Evolutionary conservation across 176 grass and related monocot species (phyloP), one percentile per base, ranked within the genome.

Genomic region (Elaeis guineensis): DNA sequence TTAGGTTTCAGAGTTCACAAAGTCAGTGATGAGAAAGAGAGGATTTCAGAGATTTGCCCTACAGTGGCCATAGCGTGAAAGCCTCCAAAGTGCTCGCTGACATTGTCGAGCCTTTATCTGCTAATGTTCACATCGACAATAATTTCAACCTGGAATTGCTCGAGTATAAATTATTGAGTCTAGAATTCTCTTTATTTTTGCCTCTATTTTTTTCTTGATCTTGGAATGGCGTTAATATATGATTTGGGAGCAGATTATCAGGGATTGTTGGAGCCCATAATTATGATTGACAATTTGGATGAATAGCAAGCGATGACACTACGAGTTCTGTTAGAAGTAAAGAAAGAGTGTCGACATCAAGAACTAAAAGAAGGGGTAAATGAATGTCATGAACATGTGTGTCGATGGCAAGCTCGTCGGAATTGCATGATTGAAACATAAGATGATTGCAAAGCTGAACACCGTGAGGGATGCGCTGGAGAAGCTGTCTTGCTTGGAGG

Each of bases 11-110:
- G 32, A 86, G 17, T 95, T 95, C 77, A 73, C 68, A 28, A 63
- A 72, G 0, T 67, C 69, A 20, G 73, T 89, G 60, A 72, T 75
- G 63, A 69, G 62, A 23, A 23, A 68, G 85, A 89, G 58, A 80
- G 52, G 64, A 78, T 21, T 53, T 77, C 60, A 65, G 39, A 25
- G 17, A 21, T 49, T 7, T 51, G n/a, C 55, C 23, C 3, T 82
- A 83, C 55, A 78, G 89, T 35, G 90, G 85, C 21, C 71, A 50
- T 53, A 66, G 69, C 12, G 35, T 72, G 30, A 83, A 83, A 53
- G 82, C 90, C 9, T 79, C 82, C 17, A 95, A 95, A 57, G 82
- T 95, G 19, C 74, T 95, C 4, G 90, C 90, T 3, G 79, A 95
- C 71, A 82, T 95, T 21, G 79, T 95, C 25, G 79, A 83, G 83